These are phyloP conservation scores for Schizopora paradoxa DNA, from an alignment of 1,284 basidiomycete species.

Conservation along the genomic window DNA sequence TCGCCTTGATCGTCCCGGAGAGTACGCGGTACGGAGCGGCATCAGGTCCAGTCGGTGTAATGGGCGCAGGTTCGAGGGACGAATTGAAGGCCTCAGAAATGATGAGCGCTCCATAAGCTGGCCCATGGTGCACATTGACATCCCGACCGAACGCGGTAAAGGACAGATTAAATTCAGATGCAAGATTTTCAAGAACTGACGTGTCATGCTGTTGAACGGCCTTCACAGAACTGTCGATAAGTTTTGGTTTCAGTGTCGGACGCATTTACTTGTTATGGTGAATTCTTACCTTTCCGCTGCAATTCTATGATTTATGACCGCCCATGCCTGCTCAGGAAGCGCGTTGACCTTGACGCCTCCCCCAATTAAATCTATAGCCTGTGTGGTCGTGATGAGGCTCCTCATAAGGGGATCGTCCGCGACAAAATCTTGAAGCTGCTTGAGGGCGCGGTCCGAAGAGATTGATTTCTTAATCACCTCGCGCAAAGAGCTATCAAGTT, in stretches of 20 bases:
- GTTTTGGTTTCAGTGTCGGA: background rate
- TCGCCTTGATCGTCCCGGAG: constrained; percentile 43
- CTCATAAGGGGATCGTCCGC: too few species aligned
- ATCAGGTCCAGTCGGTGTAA: constrained; percentile 37
- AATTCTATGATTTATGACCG: constrained; percentile 43
- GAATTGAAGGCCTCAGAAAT: constrained; percentile 29
- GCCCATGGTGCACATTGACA: background rate
- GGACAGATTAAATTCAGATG: constrained; percentile 26
- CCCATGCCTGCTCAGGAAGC: constrained; percentile 35
- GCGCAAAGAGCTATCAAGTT: constrained; percentile 28
- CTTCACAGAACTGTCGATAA: constrained; percentile 25
- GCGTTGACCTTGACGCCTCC: constrained; percentile 46
- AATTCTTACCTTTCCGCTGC: constrained; percentile 25
- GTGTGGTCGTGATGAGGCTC: constrained; percentile 36
- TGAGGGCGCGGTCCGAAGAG: constrained; percentile 25
- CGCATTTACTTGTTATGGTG: too few species aligned
- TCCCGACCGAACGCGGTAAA: constrained; percentile 25
- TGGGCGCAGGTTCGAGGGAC: constrained; percentile 40
- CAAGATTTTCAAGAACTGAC: constrained; percentile 29
- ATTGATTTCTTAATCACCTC: constrained; percentile 26
- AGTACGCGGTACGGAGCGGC: constrained; percentile 43
- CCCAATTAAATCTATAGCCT: constrained; percentile 43
- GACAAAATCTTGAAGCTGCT: constrained; percentile 29
- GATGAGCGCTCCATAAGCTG: constrained; percentile 18
- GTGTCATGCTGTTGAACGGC: constrained; percentile 30